These are phyloP conservation scores for Pyrus pyrifolia DNA, from an alignment of 306 rosid species.

Conservation along the genomic window DNA sequence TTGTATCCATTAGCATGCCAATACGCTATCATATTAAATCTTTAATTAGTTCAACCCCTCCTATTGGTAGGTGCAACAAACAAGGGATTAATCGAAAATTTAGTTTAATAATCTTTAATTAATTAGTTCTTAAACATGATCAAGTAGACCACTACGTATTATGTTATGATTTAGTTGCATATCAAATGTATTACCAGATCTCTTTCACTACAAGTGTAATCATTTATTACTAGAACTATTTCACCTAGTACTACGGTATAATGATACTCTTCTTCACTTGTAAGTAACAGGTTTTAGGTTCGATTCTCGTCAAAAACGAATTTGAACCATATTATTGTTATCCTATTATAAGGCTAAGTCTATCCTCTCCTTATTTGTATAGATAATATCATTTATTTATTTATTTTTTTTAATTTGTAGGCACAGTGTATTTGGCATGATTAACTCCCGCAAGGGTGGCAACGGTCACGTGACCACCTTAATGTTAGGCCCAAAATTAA, in stretches of 20 bases:
- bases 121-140: neutral
- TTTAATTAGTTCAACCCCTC: conserved; percentile 1
- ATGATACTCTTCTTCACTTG: too few relatives aligned
- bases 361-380: fast-evolving
- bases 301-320: too few relatives aligned
- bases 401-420: neutral
- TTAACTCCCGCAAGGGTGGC: neutral
- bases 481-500: conserved; percentile 7
- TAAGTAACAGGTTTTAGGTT: too few relatives aligned
- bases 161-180: neutral
- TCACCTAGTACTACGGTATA: fast-evolving
- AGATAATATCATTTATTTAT: neutral
- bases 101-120: neutral
- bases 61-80: neutral
- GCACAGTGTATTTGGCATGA: conserved; percentile 8
- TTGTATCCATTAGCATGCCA: neutral
- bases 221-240: too few relatives aligned
- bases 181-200: neutral
- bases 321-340: too few relatives aligned
- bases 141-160: neutral
- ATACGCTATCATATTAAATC: neutral
- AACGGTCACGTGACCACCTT: conserved; percentile 17
- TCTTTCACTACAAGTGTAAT: neutral
- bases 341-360: fast-evolving
- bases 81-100: neutral